Evolutionary conservation across 257 asterid species (phyloP).

Genomic region (Ehretia macrophylla): DNA sequence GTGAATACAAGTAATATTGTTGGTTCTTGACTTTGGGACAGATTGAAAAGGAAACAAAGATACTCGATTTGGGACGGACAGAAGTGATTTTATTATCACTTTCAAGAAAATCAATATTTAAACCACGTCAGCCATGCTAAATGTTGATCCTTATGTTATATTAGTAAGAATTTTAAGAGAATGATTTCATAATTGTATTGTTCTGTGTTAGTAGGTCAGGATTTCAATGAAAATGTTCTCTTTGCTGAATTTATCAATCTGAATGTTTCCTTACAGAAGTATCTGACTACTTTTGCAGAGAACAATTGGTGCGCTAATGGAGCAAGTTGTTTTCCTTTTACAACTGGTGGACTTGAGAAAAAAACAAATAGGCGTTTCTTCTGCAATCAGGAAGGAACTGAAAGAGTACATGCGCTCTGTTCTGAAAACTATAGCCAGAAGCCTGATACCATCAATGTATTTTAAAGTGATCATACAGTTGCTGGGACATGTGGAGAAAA

Average conservation of each 20-base stretch:
- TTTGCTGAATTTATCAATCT: neutral
- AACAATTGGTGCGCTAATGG: conserved; percentile 69
- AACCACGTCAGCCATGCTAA: neutral
- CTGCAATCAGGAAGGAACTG: conserved; percentile 54
- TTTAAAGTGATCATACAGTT: conserved; percentile 57
- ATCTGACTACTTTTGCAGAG: conserved; percentile 42
- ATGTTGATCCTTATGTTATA: neutral
- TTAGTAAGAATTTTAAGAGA: neutral
- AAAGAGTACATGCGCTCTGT: conserved; percentile 49
- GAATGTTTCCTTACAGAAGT: neutral
- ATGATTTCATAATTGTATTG: no score
- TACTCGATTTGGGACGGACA: no score
- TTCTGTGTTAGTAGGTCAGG: no score
- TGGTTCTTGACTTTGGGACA: neutral
- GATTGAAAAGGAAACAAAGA: no score
- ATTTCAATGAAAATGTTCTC: no score
- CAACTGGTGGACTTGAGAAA: conserved; percentile 48
- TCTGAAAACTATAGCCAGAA: conserved; percentile 46
- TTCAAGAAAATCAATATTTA: no score
- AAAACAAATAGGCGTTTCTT: conserved; percentile 45
- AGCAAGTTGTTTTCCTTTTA: conserved; percentile 59
- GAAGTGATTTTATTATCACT: no score
- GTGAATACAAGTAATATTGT: neutral
- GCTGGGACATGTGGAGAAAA: conserved; percentile 49
- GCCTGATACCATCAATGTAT: conserved; percentile 61